A percentile compares a stretch with the other conserved stretches of the same genome.
Conservation (phyloP, 768 basidiomycete genomes). For the Strobilomyces echinocephalus region DNA sequence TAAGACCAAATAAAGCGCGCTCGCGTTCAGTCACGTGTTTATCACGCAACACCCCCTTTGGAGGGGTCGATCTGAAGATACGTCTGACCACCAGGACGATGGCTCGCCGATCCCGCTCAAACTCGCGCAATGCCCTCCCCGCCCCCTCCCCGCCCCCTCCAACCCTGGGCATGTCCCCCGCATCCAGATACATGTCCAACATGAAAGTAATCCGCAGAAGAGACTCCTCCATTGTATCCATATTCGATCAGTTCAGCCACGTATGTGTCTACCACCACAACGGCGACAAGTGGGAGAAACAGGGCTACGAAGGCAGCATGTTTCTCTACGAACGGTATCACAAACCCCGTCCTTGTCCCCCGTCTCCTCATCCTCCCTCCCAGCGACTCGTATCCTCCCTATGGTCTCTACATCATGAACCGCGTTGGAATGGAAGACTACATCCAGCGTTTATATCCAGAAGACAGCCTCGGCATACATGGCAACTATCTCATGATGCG, state of each 20-base stretch:
- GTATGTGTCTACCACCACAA: constrained; percentile 79
- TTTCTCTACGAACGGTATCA: constrained; percentile 77
- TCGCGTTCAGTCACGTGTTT: constrained; percentile 35
- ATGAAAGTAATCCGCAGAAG: constrained; percentile 74
- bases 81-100: not conserved
- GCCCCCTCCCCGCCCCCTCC: not conserved
- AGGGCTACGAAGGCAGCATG: constrained; percentile 84
- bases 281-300: constrained; percentile 74
- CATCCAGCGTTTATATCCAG: constrained; percentile 67
- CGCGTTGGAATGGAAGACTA: constrained; percentile 78
- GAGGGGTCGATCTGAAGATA: constrained; percentile 12
- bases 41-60: constrained; percentile 7
- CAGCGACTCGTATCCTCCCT: constrained; percentile 74
- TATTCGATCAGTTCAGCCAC: constrained; percentile 86
- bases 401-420: constrained; percentile 83
- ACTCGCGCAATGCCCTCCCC: constrained; percentile 17
- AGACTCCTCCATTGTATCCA: constrained; percentile 73
- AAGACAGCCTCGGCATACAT: constrained; percentile 61
- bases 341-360: not conserved
- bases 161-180: constrained; percentile 52
- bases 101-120: constrained; percentile 29
- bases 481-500: constrained; percentile 70
- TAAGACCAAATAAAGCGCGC: constrained; percentile 34
- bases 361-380: not conserved
- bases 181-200: constrained; percentile 67